Evolutionary conservation across 225 moss, liverwort and hornwort genomes (phyloP), one percentile per base, ranked within the genome.

Genomic region (Rhytidiadelphus loreus): DNA sequence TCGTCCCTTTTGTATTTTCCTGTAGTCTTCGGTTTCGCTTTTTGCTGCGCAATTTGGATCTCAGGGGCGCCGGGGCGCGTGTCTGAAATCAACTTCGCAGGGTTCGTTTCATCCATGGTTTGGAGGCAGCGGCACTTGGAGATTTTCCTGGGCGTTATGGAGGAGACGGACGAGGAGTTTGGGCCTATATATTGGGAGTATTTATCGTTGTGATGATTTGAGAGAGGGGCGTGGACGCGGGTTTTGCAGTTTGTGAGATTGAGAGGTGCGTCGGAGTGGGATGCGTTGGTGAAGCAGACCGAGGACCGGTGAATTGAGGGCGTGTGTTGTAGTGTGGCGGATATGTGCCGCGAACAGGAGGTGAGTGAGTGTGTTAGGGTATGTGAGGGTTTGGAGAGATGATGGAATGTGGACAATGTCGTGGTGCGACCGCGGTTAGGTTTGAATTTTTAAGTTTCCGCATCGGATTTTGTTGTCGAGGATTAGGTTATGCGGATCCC

Each of bases 281-380:
- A 55, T 60, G 79, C 48, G 84, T 56, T 15, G 84, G 79, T 33
- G 79, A 28, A n/a, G 74, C 57, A 6, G 83, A 39, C 48, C 37
- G 89, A 57, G 66, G 76, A 68, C 44, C 28, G 64, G 46, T 58
- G 81, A 86, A 86, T 89, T 89, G 75, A 56, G 63, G 82, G 65
- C 77, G 88, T 58, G 65, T 39, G 3, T 17, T 33, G 50, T 39
- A 52, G 82, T 63, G 71, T 82, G 82, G 82, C 41, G 86, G 82
- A 60, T 21, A 30, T 37, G 63, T 81, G 86, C 46, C 32, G 87
- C 71, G 21, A 62, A 39, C 32, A 69, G 55, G 78, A 87, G 83
- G 83, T 86, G 86, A 83, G 83, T 37, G 77, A 8, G 75, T 66
- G 86, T 23, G 86, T 86, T 89, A 89, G 89, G 89, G 86, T 86